phyloP scores from a whole-genome alignment of 768 basidiomycete species.

The Tulasnella sp. region DNA sequence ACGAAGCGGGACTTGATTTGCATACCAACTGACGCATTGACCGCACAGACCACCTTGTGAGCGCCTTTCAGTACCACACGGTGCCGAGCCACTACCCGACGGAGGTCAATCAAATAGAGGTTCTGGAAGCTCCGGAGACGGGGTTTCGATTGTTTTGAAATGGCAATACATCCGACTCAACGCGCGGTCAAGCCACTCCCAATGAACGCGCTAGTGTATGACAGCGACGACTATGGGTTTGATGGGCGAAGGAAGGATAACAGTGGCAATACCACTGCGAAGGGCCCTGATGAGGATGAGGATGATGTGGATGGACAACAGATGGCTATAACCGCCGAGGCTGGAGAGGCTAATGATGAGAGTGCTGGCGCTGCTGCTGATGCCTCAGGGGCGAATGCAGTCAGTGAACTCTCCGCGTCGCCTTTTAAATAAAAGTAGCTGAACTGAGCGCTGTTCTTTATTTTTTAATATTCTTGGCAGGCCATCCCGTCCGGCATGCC shows the following conservation, averaged over 20 bases:
- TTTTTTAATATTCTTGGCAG: too few species aligned
- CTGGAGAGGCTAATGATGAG: neutral
- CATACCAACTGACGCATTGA: constrained; percentile 12
- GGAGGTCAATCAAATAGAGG: neutral
- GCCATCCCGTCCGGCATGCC: too few species aligned
- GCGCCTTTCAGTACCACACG: neutral
- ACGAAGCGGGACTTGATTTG: neutral
- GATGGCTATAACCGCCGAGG: neutral
- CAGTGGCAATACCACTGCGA: too few species aligned
- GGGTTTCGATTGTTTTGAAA: neutral
- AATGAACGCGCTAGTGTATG: neutral
- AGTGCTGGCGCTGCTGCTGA: neutral
- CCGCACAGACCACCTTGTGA: constrained; percentile 14
- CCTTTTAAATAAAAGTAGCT: too few species aligned
- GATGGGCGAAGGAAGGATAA: too few species aligned
- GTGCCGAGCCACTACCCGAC: neutral
- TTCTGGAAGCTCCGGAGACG: neutral
- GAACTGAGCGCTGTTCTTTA: too few species aligned
- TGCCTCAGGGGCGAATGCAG: too few species aligned
- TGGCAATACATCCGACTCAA: neutral
- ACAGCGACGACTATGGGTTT: neutral
- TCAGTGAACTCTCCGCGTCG: too few species aligned
- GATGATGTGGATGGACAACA: constrained; percentile 13
- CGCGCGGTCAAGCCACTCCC: neutral
- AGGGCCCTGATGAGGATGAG: neutral